Percentiles rank a stretch among this genome's conserved stretches.
Evolutionary conservation across 352 stramenopile genomes (phyloP).

Genomic region (Globisporangium nunn): DNA sequence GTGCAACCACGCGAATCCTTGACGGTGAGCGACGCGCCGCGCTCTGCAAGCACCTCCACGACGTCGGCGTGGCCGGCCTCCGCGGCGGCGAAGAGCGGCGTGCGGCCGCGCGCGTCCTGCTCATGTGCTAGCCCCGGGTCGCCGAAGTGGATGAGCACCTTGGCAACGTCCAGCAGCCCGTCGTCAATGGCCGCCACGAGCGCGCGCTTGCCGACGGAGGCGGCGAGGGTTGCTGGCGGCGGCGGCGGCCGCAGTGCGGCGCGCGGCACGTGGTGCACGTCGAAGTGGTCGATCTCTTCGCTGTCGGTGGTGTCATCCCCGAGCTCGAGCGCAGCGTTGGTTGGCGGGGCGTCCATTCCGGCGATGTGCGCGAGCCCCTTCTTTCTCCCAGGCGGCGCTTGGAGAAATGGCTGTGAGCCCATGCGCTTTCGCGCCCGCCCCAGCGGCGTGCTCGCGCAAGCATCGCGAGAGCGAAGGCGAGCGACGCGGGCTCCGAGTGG

Average conservation of each 20-base stretch:
- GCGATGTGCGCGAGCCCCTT: background rate
- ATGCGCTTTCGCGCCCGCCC: background rate
- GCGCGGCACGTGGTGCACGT: slow-evolving; percentile 1
- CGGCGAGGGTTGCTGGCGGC: background rate
- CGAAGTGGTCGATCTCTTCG: slow-evolving; percentile 8
- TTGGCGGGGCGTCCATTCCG: background rate
- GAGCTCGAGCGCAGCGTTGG: background rate
- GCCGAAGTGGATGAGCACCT: slow-evolving; percentile 14
- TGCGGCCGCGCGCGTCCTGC: slow-evolving; percentile 8
- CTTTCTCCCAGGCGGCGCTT: background rate
- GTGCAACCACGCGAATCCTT: slow-evolving; percentile 10
- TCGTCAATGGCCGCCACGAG: slow-evolving; percentile 11
- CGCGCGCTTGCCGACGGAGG: slow-evolving; percentile 6
- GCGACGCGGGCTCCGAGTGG: no score
- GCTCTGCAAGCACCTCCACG: slow-evolving; percentile 7
- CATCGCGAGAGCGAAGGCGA: no score
- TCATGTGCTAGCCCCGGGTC: slow-evolving; percentile 9
- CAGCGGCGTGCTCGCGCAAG: background rate
- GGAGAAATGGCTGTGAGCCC: slow-evolving; percentile 1
- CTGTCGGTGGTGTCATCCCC: slow-evolving; percentile 2
- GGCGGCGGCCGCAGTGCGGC: background rate
- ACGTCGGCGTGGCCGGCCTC: slow-evolving; percentile 8
- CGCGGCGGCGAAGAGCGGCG: slow-evolving; percentile 8
- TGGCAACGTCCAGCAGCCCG: slow-evolving; percentile 10
- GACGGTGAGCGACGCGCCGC: slow-evolving; percentile 2